phyloP scores from a whole-genome alignment of 2,329 filamentous ascomycete genomes.

The Seiridium cupressi region DNA sequence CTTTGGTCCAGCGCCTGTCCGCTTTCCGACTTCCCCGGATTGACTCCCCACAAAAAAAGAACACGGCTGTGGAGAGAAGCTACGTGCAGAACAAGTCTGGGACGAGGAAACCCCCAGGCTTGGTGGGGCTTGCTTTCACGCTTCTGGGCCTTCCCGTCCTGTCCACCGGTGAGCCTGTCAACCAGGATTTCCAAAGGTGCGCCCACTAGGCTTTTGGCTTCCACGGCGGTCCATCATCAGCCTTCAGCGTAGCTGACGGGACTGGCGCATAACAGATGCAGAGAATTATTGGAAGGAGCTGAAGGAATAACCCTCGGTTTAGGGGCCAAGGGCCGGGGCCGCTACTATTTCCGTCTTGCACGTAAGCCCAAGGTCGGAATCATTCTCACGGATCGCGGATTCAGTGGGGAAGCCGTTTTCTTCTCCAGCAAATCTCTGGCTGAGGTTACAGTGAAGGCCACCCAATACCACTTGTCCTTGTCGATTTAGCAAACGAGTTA shows the following conservation, averaged over 20 bases:
- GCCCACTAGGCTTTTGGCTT: neutral
- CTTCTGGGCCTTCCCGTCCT: neutral
- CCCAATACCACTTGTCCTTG: too few species aligned
- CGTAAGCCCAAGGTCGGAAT: neutral
- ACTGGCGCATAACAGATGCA: neutral
- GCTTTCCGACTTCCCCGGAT: constrained; percentile 1
- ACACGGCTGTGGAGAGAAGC: neutral
- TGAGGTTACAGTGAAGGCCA: too few species aligned
- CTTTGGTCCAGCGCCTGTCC: neutral
- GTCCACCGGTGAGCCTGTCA: neutral
- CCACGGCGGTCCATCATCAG: neutral
- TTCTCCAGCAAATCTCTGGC: too few species aligned
- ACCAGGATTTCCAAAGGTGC: neutral
- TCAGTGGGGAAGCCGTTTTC: neutral
- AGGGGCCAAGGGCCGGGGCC: neutral
- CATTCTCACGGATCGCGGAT: neutral
- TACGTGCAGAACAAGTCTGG: neutral
- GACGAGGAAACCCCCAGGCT: neutral
- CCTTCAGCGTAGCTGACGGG: neutral
- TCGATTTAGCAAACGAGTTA: too few species aligned
- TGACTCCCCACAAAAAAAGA: neutral
- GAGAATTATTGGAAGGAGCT: neutral
- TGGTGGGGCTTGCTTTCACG: neutral
- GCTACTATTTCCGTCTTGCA: neutral
- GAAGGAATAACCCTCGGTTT: neutral